Percentiles rank a stretch among this genome's conserved stretches.
Evolutionary conservation across 2,329 filamentous ascomycete species (phyloP).

Genomic region (Cladosporium oxysporum): DNA sequence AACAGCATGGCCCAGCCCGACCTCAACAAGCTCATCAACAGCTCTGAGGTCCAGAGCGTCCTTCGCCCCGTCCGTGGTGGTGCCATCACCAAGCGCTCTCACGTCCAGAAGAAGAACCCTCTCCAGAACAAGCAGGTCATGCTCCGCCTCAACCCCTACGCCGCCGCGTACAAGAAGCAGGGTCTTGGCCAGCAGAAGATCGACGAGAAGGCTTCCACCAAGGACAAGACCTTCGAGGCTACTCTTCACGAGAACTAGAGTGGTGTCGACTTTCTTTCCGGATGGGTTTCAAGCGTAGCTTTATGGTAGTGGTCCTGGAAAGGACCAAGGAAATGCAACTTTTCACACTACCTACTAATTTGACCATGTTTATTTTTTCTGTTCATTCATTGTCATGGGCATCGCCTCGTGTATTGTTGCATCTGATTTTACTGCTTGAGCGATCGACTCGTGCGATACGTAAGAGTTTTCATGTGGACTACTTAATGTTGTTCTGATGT

Average conservation of each 20-base stretch:
- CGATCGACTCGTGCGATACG: background rate
- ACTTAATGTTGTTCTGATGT: no score
- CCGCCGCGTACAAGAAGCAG: conserved; percentile 83
- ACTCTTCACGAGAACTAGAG: conserved; percentile 52
- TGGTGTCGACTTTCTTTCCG: conserved; percentile 17
- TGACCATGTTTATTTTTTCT: background rate
- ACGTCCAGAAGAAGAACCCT: conserved; percentile 99
- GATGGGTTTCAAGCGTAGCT: conserved; percentile 17
- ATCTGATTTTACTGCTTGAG: background rate
- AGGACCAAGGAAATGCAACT: conserved; percentile 17
- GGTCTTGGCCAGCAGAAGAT: conserved; percentile 73
- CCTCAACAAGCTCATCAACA: conserved; percentile 98
- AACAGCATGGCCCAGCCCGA: conserved; percentile 94
- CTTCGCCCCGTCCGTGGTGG: conserved; percentile 89
- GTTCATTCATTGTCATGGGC: background rate
- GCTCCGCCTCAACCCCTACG: conserved; percentile 98
- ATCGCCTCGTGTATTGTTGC: background rate
- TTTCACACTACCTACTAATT: conserved; percentile 14
- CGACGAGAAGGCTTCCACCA: conserved; percentile 61
- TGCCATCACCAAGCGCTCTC: conserved; percentile 82
- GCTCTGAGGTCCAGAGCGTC: conserved; percentile 95
- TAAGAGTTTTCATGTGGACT: no score
- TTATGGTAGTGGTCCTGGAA: conserved; percentile 15
- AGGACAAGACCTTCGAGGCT: conserved; percentile 54
- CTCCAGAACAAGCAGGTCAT: conserved; percentile 98